These are phyloP conservation scores for Nicotiana obtusifolia DNA, from an alignment of 257 asterid genomes.

Conservation along the genomic window DNA sequence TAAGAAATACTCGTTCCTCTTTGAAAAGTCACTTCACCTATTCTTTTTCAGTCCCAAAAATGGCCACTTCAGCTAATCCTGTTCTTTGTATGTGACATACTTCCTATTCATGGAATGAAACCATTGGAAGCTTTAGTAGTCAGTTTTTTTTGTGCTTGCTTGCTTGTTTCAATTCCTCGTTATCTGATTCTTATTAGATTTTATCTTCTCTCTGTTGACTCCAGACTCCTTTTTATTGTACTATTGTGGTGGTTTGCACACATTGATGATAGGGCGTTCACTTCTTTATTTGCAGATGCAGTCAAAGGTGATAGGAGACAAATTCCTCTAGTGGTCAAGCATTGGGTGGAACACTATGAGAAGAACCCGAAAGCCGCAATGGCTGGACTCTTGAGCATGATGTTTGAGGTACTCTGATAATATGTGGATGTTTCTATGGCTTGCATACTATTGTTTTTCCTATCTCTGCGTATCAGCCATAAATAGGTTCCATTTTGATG, in stretches of 20 bases:
- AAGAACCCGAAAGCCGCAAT: constrained; percentile 58
- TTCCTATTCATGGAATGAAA: background rate
- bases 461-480: background rate
- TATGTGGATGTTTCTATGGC: background rate
- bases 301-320: constrained; percentile 74
- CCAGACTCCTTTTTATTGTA: background rate
- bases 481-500: constrained; percentile 1
- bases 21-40: background rate
- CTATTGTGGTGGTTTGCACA: background rate
- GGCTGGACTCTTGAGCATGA: constrained; percentile 68
- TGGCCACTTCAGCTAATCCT: background rate
- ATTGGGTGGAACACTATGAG: constrained; percentile 86
- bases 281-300: constrained; percentile 45
- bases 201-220: background rate
- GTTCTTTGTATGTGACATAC: background rate
- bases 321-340: constrained; percentile 71
- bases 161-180: background rate
- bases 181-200: background rate
- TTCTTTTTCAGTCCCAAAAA: background rate
- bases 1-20: background rate
- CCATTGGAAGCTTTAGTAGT: background rate
- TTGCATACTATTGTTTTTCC: background rate
- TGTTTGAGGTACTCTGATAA: constrained; percentile 63
- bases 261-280: background rate
- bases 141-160: background rate